Percentiles rank a stretch among this genome's conserved stretches.
Conservation (phyloP, 2,329 filamentous ascomycete species). For the Gnomoniopsis smithogilvyi region DNA sequence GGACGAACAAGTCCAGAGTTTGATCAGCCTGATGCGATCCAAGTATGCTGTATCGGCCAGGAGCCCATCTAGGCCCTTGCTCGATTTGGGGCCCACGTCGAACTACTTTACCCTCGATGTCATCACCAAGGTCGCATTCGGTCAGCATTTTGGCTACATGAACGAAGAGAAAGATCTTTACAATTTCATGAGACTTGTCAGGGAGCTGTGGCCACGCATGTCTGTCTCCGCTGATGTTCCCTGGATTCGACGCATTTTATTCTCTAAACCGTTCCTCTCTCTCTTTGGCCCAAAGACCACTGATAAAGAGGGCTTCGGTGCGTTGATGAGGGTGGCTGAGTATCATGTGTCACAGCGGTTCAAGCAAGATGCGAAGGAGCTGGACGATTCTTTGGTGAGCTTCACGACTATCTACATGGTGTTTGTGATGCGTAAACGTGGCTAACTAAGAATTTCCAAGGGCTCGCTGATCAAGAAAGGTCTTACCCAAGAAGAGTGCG, state of each 20-base stretch:
- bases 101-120: conserved; percentile 48
- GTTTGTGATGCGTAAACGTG: neutral
- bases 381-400: conserved; percentile 47
- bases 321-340: conserved; percentile 34
- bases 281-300: conserved; percentile 1
- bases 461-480: conserved; percentile 45
- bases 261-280: conserved; percentile 28
- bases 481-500: conserved; percentile 37
- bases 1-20: conserved; percentile 2
- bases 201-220: conserved; percentile 34
- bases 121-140: conserved; percentile 42
- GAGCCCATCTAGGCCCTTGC: conserved; percentile 23
- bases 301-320: neutral
- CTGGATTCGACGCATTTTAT: conserved; percentile 36
- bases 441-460: neutral
- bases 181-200: conserved; percentile 36
- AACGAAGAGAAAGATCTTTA: conserved; percentile 37
- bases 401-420: neutral
- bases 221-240: conserved; percentile 39
- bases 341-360: conserved; percentile 44
- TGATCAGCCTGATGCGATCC: neutral
- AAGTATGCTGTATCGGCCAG: neutral
- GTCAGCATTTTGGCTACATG: conserved; percentile 39
- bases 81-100: conserved; percentile 40
- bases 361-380: conserved; percentile 36